Evolutionary conservation across 768 basidiomycete genomes (phyloP).

Genomic region (Chalciporus chontae): DNA sequence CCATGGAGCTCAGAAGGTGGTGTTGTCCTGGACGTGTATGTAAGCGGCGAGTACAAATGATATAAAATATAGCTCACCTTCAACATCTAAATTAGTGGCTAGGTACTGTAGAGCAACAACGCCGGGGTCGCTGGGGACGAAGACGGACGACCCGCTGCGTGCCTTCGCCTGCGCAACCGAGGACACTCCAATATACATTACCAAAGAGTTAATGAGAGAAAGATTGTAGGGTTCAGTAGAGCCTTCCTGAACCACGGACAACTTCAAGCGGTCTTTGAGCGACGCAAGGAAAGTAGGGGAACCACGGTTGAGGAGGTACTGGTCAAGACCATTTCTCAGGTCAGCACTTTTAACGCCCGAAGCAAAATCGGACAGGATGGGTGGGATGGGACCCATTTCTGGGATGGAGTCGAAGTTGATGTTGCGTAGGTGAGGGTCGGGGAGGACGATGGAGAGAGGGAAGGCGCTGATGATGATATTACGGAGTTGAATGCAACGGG

Average conservation of each 20-base stretch:
- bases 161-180: constrained; percentile 88
- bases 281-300: constrained; percentile 68
- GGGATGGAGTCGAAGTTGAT: constrained; percentile 71
- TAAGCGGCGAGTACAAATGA: background rate
- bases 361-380: constrained; percentile 88
- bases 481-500: constrained; percentile 90
- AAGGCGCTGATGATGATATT: constrained; percentile 97
- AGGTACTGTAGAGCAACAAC: constrained; percentile 83
- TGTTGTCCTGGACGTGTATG: constrained; percentile 75
- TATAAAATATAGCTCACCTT: constrained; percentile 56
- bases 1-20: constrained; percentile 88
- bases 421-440: constrained; percentile 81
- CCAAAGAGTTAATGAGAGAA: constrained; percentile 87
- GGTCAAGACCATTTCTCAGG: constrained; percentile 76
- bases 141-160: constrained; percentile 75
- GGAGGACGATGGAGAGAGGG: constrained; percentile 75
- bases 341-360: constrained; percentile 78
- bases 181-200: constrained; percentile 94
- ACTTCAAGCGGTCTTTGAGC: constrained; percentile 71
- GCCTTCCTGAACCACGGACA: constrained; percentile 43
- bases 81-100: constrained; percentile 78
- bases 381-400: constrained; percentile 91
- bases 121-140: constrained; percentile 78
- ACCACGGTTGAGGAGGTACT: constrained; percentile 77
- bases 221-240: constrained; percentile 73